Evolutionary conservation across 2,329 filamentous ascomycete genomes (phyloP), one percentile per base, ranked within the genome.

Genomic region (Exophiala viscosa): DNA sequence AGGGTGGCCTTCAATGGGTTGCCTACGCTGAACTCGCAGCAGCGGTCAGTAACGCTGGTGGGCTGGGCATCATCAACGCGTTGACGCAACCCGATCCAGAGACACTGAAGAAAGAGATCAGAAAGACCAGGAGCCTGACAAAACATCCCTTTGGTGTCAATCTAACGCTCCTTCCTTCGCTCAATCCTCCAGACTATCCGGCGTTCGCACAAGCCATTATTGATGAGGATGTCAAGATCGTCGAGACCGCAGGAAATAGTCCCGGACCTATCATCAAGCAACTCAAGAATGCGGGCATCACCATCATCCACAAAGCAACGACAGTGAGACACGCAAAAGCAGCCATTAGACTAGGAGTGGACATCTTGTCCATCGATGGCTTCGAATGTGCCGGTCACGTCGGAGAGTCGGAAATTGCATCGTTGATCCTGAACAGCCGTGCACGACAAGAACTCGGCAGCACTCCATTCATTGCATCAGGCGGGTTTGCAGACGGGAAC

Each of bases 281-380:
- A 76, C 80, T 97, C 50, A 99, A 97, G 76, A 81, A 81, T 57
- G 87, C 85, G 3, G 84, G 83, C 51, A 81, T 82, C 65, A 91
- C 81, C 50, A 84, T 97, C 63, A 76, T 97, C 52, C 93, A 99
- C 81, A 99, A 99, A 76, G 97, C 92, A 78, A 97, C 92, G 7
- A 93, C 90, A 3, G 95, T 99, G 72, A 79, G 90, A 48, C 92
- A 99, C 69, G 93, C 92, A 15, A 82, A 89, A 70, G 90, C 86
- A 60, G 92, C 92, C 43, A 80, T 95, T 53, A 95, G 95, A 73
- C 84, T 97, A 34, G 92, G 93, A 59, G 93, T 96, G 4, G 93
- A 99, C 71, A 97, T 97, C 73, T 75, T 99, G 52, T 90, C 86
- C 61, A 97, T 99, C 64, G 93, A 99, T 68, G 92, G 92, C 40